Evolutionary conservation across 495 filamentous ascomycete genomes (phyloP).

Genomic region (Podospora pseudoanserina): DNA sequence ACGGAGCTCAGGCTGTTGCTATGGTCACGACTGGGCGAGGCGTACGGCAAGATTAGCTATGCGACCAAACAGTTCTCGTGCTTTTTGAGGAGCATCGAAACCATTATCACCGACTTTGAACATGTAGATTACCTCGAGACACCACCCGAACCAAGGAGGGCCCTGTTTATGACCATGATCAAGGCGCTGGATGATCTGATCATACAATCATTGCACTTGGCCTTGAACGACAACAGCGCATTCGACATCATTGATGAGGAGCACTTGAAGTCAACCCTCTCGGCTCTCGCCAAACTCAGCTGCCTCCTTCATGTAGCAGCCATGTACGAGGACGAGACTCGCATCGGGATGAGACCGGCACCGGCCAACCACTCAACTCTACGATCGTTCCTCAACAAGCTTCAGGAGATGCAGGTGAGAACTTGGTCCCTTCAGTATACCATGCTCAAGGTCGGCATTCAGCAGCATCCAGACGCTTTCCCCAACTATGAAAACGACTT

Average conservation of each 20-base stretch:
- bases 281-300: conserved; percentile 60
- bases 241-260: conserved; percentile 82
- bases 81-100: conserved; percentile 76
- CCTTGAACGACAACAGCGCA: conserved; percentile 64
- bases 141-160: conserved; percentile 58
- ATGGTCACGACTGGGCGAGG: conserved; percentile 81
- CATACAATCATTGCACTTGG: conserved; percentile 57
- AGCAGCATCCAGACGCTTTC: conserved; percentile 61
- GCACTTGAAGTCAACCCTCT: conserved; percentile 66
- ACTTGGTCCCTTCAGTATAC: conserved; percentile 77
- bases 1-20: conserved; percentile 78
- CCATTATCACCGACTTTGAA: conserved; percentile 70
- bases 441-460: conserved; percentile 69
- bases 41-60: conserved; percentile 80
- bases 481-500: conserved; percentile 62
- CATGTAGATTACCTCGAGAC: conserved; percentile 58
- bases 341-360: conserved; percentile 60
- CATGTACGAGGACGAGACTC: conserved; percentile 76
- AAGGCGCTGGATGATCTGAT: conserved; percentile 73
- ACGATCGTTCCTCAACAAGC: conserved; percentile 61
- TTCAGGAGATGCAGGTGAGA: conserved; percentile 85
- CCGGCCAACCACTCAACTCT: conserved; percentile 33
- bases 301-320: conserved; percentile 73
- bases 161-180: conserved; percentile 67
- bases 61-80: conserved; percentile 82